Percentiles rank a stretch among this genome's conserved stretches.
phyloP scores from a whole-genome alignment of 2,329 filamentous ascomycete species.

The Trichophyton equinum region DNA sequence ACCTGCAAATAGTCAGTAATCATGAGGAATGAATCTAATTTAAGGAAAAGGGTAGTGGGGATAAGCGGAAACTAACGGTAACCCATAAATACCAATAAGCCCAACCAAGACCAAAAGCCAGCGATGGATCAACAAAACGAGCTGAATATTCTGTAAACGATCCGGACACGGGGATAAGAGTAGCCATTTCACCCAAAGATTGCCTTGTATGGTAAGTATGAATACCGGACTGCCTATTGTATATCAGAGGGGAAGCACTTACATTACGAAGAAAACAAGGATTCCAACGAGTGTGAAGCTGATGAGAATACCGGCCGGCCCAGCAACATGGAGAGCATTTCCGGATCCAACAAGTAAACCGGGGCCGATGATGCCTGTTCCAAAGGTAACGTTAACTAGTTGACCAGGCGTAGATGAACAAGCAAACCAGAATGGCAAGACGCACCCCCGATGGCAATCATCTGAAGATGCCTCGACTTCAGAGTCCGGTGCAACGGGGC shows the following conservation, averaged over 20 bases:
- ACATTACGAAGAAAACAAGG: constrained; percentile 44
- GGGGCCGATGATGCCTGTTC: constrained; percentile 49
- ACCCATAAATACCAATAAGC: constrained; percentile 49
- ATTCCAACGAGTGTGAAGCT: constrained; percentile 61
- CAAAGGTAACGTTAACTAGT: not conserved
- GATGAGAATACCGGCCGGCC: constrained; percentile 59
- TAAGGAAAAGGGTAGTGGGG: not conserved
- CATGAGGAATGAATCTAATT: no score
- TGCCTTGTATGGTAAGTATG: constrained; percentile 41
- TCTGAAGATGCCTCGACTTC: constrained; percentile 49
- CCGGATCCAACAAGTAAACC: constrained; percentile 61
- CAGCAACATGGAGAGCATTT: constrained; percentile 54
- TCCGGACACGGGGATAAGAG: constrained; percentile 57
- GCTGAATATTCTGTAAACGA: constrained; percentile 59
- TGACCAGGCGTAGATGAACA: constrained; percentile 39
- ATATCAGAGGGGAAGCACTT: not conserved
- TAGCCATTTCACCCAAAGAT: constrained; percentile 61
- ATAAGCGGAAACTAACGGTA: constrained; percentile 18
- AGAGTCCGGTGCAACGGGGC: constrained; percentile 35
- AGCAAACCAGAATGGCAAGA: constrained; percentile 46
- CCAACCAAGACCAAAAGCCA: constrained; percentile 57
- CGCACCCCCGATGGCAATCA: constrained; percentile 48
- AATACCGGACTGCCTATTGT: not conserved
- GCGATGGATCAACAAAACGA: constrained; percentile 58
- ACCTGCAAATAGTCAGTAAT: not conserved